These are phyloP conservation scores for Oenanthe sinensis DNA, from an alignment of 129 eudicot species.

Conservation along the genomic window DNA sequence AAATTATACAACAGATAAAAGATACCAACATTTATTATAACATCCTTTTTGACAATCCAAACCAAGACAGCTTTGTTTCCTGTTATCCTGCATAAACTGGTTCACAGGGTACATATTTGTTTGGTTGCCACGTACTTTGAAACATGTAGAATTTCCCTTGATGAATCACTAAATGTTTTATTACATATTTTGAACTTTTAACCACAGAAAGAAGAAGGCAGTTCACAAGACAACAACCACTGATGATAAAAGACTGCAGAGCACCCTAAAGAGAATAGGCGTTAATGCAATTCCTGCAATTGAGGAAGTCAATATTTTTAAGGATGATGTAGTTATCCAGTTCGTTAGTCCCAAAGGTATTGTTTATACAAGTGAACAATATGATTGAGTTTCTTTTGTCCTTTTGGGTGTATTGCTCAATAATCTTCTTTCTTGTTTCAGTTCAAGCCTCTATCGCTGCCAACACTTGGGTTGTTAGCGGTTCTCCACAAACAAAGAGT, in stretches of 20 bases:
- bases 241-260: constrained; percentile 24
- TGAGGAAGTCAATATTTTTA: constrained; percentile 67
- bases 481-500: constrained; percentile 6
- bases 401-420: background rate
- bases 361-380: background rate
- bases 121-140: background rate
- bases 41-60: too few relatives aligned
- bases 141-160: background rate
- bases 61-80: too few relatives aligned
- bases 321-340: constrained; percentile 23
- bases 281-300: constrained; percentile 42
- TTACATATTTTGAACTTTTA: background rate
- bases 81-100: too few relatives aligned
- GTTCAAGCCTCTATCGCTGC: constrained; percentile 9
- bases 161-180: background rate
- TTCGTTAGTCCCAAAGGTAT: constrained; percentile 65
- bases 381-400: background rate
- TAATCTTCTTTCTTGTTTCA: background rate
- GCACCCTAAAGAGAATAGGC: constrained; percentile 83
- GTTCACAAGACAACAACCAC: constrained; percentile 86
- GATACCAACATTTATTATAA: too few relatives aligned
- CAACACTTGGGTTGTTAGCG: constrained; percentile 8
- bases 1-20: too few relatives aligned
- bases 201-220: constrained; percentile 85
- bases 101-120: background rate